Base-by-base conservation (phyloP, 164 flowering plant species). In the Annona cherimola region DNA sequence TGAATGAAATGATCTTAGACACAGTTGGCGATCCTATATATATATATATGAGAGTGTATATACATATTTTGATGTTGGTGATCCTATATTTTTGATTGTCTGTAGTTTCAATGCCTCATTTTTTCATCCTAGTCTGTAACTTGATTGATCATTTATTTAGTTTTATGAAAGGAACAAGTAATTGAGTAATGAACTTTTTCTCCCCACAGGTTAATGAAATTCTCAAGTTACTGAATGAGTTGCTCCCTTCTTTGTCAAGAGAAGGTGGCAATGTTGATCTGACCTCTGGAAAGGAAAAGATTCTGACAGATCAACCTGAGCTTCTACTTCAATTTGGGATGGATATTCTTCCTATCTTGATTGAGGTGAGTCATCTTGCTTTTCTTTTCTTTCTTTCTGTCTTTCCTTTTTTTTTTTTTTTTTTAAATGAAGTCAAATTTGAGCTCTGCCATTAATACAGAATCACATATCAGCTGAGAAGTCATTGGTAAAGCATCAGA, bases 211-310 rank as follows among this genome's bases (percentile, higher is more conserved):
- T 87, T 70, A 80, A 76, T 79, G 95, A 86, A 84, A 87, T 88
- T 67, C 67, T 96, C 75, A 93, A 88, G 75, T 79, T 96, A 82
- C 81, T 96, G 9, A 85, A 90, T 85, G 88, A 75, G 77, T 91
- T 96, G 75, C 95, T 96, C 44, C 97, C 97, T 50, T 69, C 82
- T 45, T 69, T 77, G 68, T 72, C 75, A 39, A 57, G 79, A 69
- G 72, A 63, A 16, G 81, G 81, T 77, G 77, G 80, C 63, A 80
- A 79, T 72, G 67, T 14, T 70, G 82, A 75, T 59, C 63, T 70
- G 43, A 35, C 60, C 18, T 77, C 73, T 16, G 89, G 83, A 11
- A 90, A 89, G 76, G 89, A 84, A 76, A 79, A 75, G 42, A 84
- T 80, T 79, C 64, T 93, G 46, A 77, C 64, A 61, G 79, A 81